Base-by-base conservation (phyloP, 192 early-diverging fungal genomes). In the Funneliformis geosporum region DNA sequence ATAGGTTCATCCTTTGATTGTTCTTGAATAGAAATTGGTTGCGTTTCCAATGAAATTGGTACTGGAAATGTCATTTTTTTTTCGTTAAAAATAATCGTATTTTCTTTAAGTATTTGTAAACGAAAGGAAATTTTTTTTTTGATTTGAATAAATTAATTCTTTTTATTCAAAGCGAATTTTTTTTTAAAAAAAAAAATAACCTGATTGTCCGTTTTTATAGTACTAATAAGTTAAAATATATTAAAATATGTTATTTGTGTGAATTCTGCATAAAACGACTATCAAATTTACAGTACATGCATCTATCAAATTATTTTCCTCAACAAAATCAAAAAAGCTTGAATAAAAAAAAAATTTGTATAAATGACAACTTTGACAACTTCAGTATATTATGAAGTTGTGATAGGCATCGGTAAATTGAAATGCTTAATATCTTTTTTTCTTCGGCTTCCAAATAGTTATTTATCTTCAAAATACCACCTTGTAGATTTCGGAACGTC, bases 401-500 rank as follows among this genome's bases (percentile, higher is more conserved):
- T 55, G 2, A 18, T 55, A n/a, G 50, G 50, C 7, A 33, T 33
- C 33, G 33, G 33, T 33, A 33, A 33, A 33, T 33, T 33, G 33
- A 33, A 33, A 33, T 33, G 2, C 33, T 33, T 33, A n/a, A n/a
- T n/a, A n/a, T n/a, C n/a, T 33, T 0, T 33, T 33, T 33, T 33
- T 33, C 33, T 33, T 33, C 33, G 2, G 2, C 33, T 33, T 33
- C 2, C 33, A 33, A 33, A 33, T 33, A 2, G 33, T 33, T 33
- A 33, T 33, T 33, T 33, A 33, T 33, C 33, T 33, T 33, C 33
- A 33, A 33, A 33, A 33, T 33, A 33, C 33, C 33, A 33, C 0
- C 21, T 71, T 39, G 8, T 75, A 59, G 43, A 61, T 60, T 75
- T 61, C 43, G 73, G 50, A 18, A 75, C 38, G 16, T 75, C 8